phyloP scores from a whole-genome alignment of 2,329 filamentous ascomycete genomes.

The Stagonosporopsis chrysanthemi region DNA sequence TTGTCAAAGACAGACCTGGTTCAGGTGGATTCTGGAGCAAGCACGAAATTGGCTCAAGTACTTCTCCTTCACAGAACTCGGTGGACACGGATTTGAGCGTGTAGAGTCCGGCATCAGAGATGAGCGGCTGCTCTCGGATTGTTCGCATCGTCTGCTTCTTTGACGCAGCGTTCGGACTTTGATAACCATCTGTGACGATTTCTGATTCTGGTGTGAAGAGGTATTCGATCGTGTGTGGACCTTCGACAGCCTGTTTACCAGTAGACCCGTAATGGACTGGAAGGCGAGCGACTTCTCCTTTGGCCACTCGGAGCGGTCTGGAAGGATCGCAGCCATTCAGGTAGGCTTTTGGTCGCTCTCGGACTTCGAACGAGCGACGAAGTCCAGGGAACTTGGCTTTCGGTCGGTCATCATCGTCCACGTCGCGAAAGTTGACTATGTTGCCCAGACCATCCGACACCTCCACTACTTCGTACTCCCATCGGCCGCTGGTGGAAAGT shows the following conservation, averaged over 20 bases:
- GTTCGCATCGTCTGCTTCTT: conserved; percentile 69
- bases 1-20: conserved; percentile 75
- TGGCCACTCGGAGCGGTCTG: conserved; percentile 82
- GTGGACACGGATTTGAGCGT: conserved; percentile 81
- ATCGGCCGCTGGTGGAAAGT: conserved; percentile 77
- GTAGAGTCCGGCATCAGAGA: conserved; percentile 84
- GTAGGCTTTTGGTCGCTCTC: conserved; percentile 79
- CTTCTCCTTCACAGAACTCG: conserved; percentile 82
- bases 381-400: conserved; percentile 68
- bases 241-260: conserved; percentile 65
- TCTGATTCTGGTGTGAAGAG: conserved; percentile 79
- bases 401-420: conserved; percentile 69
- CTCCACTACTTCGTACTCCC: conserved; percentile 91
- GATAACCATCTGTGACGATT: conserved; percentile 73
- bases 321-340: conserved; percentile 80
- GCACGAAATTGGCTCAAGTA: conserved; percentile 94
- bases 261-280: conserved; percentile 75
- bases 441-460: conserved; percentile 93
- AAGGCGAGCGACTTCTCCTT: conserved; percentile 70
- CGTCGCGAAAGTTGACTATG: conserved; percentile 73
- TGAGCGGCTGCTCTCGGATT: conserved; percentile 68
- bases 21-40: conserved; percentile 89
- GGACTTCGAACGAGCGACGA: conserved; percentile 81
- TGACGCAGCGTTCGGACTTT: conserved; percentile 62
- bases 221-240: conserved; percentile 78